Percentiles rank a stretch among this genome's conserved stretches.
Conservation (phyloP, 371 early-diverging fungal species). For the Lichtheimia corymbifera region DNA sequence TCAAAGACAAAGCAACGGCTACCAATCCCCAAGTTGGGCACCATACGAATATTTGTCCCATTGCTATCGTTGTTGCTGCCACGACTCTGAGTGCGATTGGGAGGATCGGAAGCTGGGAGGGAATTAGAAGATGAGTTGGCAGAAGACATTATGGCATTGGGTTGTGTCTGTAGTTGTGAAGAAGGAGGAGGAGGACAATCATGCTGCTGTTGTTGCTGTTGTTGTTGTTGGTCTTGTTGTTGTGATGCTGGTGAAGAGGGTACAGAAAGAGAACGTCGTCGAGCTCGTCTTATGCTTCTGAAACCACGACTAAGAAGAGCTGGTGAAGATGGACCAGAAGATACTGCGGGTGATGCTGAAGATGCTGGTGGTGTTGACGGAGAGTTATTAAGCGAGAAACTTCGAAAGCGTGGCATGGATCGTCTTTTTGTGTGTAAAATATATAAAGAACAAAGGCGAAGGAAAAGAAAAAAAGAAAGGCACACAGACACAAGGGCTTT, state of each 20-base stretch:
- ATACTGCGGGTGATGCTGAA: not conserved
- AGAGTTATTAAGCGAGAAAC: conserved; percentile 22
- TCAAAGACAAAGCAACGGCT: conserved; percentile 79
- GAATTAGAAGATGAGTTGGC: conserved; percentile 8
- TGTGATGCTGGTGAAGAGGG: conserved; percentile 16
- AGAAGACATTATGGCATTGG: conserved; percentile 1
- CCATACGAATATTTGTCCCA: conserved; percentile 67
- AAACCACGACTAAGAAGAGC: conserved; percentile 37
- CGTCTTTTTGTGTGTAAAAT: not conserved
- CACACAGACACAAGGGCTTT: not conserved
- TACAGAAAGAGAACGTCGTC: conserved; percentile 21
- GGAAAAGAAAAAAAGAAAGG: conserved; percentile 6
- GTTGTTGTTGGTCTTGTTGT: not conserved
- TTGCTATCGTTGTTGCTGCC: not conserved
- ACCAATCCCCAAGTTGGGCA: conserved; percentile 72
- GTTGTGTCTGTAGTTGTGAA: not conserved
- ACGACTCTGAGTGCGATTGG: not conserved
- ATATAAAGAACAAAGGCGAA: conserved; percentile 7
- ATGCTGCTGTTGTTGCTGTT: not conserved
- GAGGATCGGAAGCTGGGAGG: conserved; percentile 18
- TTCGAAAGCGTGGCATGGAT: conserved; percentile 37
- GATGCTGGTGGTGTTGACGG: conserved; percentile 14
- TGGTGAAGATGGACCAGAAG: conserved; percentile 18
- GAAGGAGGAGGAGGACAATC: not conserved
- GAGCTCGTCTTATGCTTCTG: conserved; percentile 34